Conservation (phyloP, 371 early-diverging fungal species). For the Dichotomocladium elegans region DNA sequence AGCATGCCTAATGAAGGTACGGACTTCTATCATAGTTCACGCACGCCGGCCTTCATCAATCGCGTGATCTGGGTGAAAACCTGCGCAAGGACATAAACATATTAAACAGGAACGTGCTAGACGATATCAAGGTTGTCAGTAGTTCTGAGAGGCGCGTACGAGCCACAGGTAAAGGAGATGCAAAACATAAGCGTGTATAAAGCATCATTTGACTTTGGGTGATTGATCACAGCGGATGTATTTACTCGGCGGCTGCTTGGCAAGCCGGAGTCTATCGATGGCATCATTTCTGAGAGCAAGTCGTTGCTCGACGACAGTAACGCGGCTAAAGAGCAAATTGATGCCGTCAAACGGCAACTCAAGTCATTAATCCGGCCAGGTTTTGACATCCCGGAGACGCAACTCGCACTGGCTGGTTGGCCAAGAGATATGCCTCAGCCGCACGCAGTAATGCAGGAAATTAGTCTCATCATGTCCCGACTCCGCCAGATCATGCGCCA, state of each 20-base stretch:
- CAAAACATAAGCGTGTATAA: not conserved
- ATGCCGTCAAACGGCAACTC: conserved; percentile 77
- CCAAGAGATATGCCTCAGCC: conserved; percentile 60
- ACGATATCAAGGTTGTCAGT: conserved; percentile 83
- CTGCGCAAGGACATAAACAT: conserved; percentile 88
- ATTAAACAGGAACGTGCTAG: conserved; percentile 79
- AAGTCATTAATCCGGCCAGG: conserved; percentile 50
- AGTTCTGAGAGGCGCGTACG: conserved; percentile 89
- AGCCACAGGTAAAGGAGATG: conserved; percentile 58
- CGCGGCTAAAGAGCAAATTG: conserved; percentile 92
- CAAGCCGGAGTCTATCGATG: conserved; percentile 49
- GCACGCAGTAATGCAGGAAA: conserved; percentile 60
- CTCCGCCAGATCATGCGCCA: conserved; percentile 76
- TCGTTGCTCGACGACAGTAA: conserved; percentile 94
- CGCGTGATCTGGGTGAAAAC: conserved; percentile 89
- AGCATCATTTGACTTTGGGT: too few relatives aligned
- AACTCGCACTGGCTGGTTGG: conserved; percentile 45
- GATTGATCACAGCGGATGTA: conserved; percentile 54
- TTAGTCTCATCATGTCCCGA: conserved; percentile 64
- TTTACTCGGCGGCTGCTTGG: conserved; percentile 78
- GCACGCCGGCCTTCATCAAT: conserved; percentile 91
- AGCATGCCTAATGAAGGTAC: not conserved
- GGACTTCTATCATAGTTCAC: conserved; percentile 82
- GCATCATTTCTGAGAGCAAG: conserved; percentile 69
- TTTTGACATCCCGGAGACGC: conserved; percentile 41